Base-by-base conservation (phyloP, 164 flowering plant species). In the Cinnamomum chago region DNA sequence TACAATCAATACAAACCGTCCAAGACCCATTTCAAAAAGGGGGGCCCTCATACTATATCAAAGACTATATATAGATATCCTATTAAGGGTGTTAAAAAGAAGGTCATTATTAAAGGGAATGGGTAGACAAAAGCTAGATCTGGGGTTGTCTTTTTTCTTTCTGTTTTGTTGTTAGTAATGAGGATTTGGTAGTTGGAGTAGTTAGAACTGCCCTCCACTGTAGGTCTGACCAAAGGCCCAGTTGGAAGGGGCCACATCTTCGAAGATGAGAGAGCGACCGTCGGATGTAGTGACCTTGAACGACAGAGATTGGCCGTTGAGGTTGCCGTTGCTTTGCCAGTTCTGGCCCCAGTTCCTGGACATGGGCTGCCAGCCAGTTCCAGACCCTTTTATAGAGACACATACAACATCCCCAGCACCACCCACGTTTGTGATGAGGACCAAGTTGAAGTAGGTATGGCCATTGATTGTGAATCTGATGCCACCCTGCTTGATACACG, bases 271-370 rank as follows among this genome's bases (percentile, higher is more conserved):
- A 10, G 68, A 85, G 3, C 81, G 87, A 35, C 93, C 89, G 68
- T 91, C 93, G 33, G 93, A 81, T 5, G 93, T 87, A 72, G 91
- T 87, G 85, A 91, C 90, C 84, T 86, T 86, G 77, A 90, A 90
- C 1, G 95, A 90, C 60, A 90, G 89, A 85, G 78, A 68, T 52
- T 91, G 95, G 3, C 95, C 92, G 51, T 89, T 86, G 64, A 91
- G 92, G 15, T 79, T 70, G 50, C 22, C 51, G 86, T 87, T 88
- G 89, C 87, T 88, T 70, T 91, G 93, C 96, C 96, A 91, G 77
- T 91, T 91, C 60, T 91, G 96, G 64, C 96, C 96, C 96, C 96
- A 91, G 81, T 91, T 91, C 60, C 93, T 80, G 5, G 92, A 88
- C 96, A 91, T 86, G 24, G 83, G 52, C 68, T 86, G 88, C 96